Evolutionary conservation across 805 yeast species (phyloP), one percentile per base, ranked within the genome.

Genomic region (Vanderwaltozyma tropicalis): DNA sequence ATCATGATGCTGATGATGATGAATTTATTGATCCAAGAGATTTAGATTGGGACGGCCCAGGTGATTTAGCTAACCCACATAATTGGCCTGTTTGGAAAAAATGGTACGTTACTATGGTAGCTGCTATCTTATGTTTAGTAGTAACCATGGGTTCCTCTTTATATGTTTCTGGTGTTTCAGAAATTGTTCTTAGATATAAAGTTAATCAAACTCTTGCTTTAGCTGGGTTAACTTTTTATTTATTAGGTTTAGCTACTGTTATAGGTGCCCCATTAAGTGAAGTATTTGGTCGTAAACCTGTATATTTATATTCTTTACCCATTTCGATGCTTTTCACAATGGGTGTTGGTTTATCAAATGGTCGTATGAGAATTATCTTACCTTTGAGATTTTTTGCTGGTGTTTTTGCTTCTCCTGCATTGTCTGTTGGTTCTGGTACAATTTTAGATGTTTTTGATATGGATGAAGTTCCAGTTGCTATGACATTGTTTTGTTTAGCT

Each of bases 381-480:
- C 78, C 86, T 5, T 64, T 83, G 32, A 63, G 95, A 48, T 81
- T 82, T 52, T 73, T 86, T 49, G 66, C 80, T 16, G 94, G 94
- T 1, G 67, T 79, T 21, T 69, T 79, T 34, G 85, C 92, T 1
- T 77, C 88, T 1, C 94, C 92, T 3, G 86, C 88, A 2, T 67
- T 86, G 62, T 79, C 94, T 9, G 75, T 83, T 46, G 89, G 86
- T 11, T 86, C 88, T 37, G 96, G 95, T 45, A 78, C 92, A 5
- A 74, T 86, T 43, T 64, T 78, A 38, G 95, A 86, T 61, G 60
- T 85, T 34, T 86, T 88, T 78, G 71, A 67, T 16, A 74, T 78
- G 25, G 70, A 72, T 30, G 75, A 76, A 53, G 61, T 77, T 52
- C 81, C 86, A 13, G 48, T 78, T 4, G 87, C 94, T n/a, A 73